Conservation (phyloP, 345 rosid genomes). For the Acer saccharum region DNA sequence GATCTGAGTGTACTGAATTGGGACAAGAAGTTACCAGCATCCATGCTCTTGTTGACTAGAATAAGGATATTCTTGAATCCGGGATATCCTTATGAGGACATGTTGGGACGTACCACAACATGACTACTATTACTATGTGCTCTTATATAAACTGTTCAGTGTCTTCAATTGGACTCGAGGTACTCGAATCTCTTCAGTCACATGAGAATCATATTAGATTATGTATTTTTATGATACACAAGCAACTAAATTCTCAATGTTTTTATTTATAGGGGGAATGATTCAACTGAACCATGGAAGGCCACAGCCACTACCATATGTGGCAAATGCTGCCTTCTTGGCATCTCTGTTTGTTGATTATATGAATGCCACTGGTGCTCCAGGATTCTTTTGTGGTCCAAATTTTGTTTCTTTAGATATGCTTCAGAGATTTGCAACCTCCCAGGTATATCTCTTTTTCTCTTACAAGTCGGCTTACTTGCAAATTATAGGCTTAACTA, state of each 20-base stretch:
- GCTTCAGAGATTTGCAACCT: slow-evolving; percentile 58
- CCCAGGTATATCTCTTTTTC: slow-evolving; percentile 46
- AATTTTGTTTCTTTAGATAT: slow-evolving; percentile 32
- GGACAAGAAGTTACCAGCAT: slow-evolving; percentile 93
- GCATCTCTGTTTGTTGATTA: slow-evolving; percentile 78
- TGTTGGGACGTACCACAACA: slow-evolving; percentile 73
- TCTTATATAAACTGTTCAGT: slow-evolving; percentile 60
- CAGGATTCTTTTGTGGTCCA: slow-evolving; percentile 71
- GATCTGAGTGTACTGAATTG: slow-evolving; percentile 57
- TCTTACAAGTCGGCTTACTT: not conserved
- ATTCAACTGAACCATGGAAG: slow-evolving; percentile 54
- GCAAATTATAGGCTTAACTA: not conserved
- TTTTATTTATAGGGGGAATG: slow-evolving; percentile 55
- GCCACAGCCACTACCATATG: slow-evolving; percentile 65
- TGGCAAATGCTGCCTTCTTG: slow-evolving; percentile 73
- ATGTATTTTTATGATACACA: not conserved
- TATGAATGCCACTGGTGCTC: slow-evolving; percentile 61
- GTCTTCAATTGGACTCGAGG: slow-evolving; percentile 82
- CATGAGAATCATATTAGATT: not conserved
- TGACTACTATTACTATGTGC: slow-evolving; percentile 69
- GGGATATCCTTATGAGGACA: slow-evolving; percentile 86
- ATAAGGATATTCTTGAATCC: slow-evolving; percentile 69
- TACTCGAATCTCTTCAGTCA: slow-evolving; percentile 15
- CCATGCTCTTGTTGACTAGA: slow-evolving; percentile 82
- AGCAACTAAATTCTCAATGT: not conserved